phyloP scores from a whole-genome alignment of 306 rosid genomes.

The Trichosanthes cucumerina region DNA sequence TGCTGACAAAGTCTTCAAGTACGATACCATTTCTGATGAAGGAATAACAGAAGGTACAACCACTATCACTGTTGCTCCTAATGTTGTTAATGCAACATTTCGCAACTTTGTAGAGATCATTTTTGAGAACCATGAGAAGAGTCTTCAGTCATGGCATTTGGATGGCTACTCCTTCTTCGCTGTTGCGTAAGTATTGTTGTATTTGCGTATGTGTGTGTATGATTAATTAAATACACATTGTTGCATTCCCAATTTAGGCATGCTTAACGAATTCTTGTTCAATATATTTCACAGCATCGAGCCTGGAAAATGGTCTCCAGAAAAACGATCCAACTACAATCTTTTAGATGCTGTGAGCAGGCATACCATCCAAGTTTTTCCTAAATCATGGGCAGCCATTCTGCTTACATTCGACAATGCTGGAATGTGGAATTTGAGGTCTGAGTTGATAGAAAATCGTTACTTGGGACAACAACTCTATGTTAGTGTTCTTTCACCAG shows the following conservation, averaged over 20 bases:
- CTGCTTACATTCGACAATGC: constrained; percentile 23
- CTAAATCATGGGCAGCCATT: constrained; percentile 19
- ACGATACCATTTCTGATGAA: constrained; percentile 25
- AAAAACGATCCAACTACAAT: constrained; percentile 12
- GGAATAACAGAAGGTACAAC: constrained; percentile 1
- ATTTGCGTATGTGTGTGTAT: no score
- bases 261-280: not conserved
- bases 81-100: constrained; percentile 25
- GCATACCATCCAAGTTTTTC: constrained; percentile 57
- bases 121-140: constrained; percentile 72
- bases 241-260: no score
- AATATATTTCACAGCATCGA: constrained; percentile 25
- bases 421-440: constrained; percentile 15
- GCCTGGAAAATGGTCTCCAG: constrained; percentile 69
- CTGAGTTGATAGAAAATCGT: constrained; percentile 3
- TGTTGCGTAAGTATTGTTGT: not conserved
- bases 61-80: constrained; percentile 12
- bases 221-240: not conserved
- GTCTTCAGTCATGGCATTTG: constrained; percentile 52
- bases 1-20: constrained; percentile 33
- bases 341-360: constrained; percentile 69
- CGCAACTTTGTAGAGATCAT: constrained; percentile 54
- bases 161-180: constrained; percentile 27
- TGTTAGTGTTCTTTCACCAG: not conserved
- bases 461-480: constrained; percentile 1